Base-by-base conservation (phyloP, 257 asterid genomes). In the Nicotiana obtusifolia region DNA sequence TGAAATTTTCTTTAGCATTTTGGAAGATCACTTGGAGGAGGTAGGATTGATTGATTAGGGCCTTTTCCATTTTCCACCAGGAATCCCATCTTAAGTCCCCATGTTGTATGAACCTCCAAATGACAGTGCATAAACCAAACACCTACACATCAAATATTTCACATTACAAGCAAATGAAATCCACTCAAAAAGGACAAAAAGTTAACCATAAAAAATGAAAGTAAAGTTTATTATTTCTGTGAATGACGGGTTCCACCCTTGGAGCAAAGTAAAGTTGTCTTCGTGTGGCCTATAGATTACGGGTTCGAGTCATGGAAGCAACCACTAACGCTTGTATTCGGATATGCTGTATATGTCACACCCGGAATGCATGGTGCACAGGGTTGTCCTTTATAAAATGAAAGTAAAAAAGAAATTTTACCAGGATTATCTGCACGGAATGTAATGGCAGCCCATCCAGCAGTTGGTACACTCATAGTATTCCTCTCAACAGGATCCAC, bases 1-100 rank as follows among this genome's bases (percentile, higher is more conserved):
- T 24, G 20, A 22, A 62, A 14, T n/a, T 6, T 30, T 59, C 64
- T 20, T 86, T 86, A 90, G 83, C 97, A 93, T 73, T 88, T 83
- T 16, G 97, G 97, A 64, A 91, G 92, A 85, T 93, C 96, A 28
- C 24, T 80, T 1, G 97, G 96, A 68, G 97, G 96, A 61, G 91
- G 91, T 77, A 84, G 33, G 56, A 91, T 87, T 5, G 97, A 90
- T 22, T 91, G 84, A 69, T 87, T 87, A 5, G 91, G 93, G 28
- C 89, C 92, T 11, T 82, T 56, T 44, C 97, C 97, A 86, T 91
- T 88, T 68, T 91, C 92, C 82, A 93, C 97, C 81, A 91, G 17
- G 82, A 91, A 89, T 78, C 90, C 93, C 97, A 93, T 91, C 89
- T 93, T 93, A 0, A 93, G 91, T 20, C 97, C 96, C 97, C 97